Evolutionary conservation across 441 rosid genomes (phyloP), one percentile per base, ranked within the genome.

Genomic region (Eutrema salsugineum): DNA sequence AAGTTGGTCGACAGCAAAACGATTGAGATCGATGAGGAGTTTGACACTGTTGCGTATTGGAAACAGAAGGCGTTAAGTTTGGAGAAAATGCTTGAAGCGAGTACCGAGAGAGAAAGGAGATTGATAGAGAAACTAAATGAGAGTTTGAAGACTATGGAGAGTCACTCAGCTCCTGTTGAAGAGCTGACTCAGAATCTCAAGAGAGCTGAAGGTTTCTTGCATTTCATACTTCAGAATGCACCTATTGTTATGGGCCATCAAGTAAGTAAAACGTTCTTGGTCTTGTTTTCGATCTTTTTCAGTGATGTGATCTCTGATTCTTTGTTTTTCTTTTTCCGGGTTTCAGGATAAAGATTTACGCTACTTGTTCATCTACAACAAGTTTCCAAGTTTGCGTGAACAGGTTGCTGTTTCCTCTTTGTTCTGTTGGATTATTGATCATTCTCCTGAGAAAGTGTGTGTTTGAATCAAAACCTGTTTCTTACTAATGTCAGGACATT

Each of bases 211-310:
- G 91, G 92, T 68, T 95, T 92, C 85, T 79, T 95, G 80, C 99
- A 95, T 75, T 95, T 95, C 70, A 89, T 93, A 28, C 98, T 95
- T 51, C 94, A 90, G 78, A 89, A 75, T 85, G 99, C 99, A 47
- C 98, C 99, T 8, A 87, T 94, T 71, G 98, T 92, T 24, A 91
- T 92, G 42, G 98, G 99, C 0, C 98, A 95, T 85, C 99, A 72
- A 24, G 75, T 60, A 20, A 22, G 46, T 56, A 33, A 9, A 68
- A 4, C 12, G 16, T 6, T 11, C n/a, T 39, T 39, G 24, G 36
- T 40, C 20, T 40, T 64, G 47, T 11, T 47, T 42, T 66, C 8
- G 0, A 40, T 66, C 7, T 14, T 57, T 33, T 19, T 8, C 9
- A 56, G 55, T 44, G 19, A 43, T 5, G 10, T 55, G n/a, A 17